Evolutionary conservation across 208 protist genomes (phyloP).

Genomic region (Strigomonas culicis): DNA sequence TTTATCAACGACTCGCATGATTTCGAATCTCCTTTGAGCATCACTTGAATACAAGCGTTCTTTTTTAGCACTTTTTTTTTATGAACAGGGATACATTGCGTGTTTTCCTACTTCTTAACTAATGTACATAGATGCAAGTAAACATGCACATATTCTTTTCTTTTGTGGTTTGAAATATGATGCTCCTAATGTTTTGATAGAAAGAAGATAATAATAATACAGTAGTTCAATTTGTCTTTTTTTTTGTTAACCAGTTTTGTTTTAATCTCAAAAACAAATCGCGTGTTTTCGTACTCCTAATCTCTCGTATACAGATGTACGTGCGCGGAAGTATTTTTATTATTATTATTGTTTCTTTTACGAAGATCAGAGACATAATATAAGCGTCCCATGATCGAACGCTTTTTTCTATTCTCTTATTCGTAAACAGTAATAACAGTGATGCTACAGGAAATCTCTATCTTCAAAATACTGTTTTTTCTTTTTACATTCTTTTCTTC

Average conservation of each 20-base stretch:
- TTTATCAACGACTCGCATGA: not conserved
- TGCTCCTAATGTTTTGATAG: not conserved
- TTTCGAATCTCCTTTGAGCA: not conserved
- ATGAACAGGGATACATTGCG: not conserved
- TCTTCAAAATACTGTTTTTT: not conserved
- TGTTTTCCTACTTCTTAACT: not conserved
- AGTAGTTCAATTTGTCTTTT: not conserved
- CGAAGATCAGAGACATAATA: too few relatives aligned
- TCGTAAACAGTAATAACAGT: not conserved
- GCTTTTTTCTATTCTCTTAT: not conserved
- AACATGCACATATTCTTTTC: not conserved
- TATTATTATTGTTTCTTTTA: not conserved
- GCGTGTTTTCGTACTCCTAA: not conserved
- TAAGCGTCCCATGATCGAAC: too few relatives aligned
- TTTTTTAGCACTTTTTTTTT: not conserved
- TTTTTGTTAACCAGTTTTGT: not conserved
- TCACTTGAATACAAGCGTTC: not conserved
- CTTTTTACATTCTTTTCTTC: conserved; percentile 3
- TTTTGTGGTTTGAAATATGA: not conserved
- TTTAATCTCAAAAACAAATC: not conserved
- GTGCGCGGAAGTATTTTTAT: not conserved
- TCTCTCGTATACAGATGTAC: not conserved
- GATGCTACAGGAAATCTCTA: not conserved
- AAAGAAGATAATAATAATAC: not conserved
- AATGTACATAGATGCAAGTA: not conserved